phyloP scores from a whole-genome alignment of 1,284 basidiomycete genomes.

The Agroathelia rolfsii region DNA sequence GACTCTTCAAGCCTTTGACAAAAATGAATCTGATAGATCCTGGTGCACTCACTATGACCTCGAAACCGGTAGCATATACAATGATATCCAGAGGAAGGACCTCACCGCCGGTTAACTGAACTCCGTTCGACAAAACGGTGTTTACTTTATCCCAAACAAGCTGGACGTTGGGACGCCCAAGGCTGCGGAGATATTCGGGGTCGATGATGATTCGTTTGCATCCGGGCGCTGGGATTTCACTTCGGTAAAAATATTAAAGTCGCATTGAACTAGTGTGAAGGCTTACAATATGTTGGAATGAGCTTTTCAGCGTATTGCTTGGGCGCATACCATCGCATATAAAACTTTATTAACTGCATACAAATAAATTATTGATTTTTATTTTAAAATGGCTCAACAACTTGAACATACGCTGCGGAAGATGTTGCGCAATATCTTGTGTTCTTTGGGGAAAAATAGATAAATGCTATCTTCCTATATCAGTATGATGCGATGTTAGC shows the following conservation, averaged over 20 bases:
- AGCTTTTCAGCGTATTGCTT: constrained; percentile 30
- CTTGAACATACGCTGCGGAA: constrained; percentile 11
- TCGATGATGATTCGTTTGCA: constrained; percentile 50
- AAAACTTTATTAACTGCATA: constrained; percentile 26
- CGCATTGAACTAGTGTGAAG: not conserved
- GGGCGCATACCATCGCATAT: constrained; percentile 37
- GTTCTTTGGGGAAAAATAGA: constrained; percentile 28
- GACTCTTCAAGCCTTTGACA: too few relatives aligned
- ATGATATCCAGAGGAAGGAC: constrained; percentile 37
- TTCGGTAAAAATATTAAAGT: constrained; percentile 2
- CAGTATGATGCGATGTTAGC: not conserved
- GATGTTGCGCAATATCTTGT: constrained; percentile 17
- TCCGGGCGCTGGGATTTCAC: constrained; percentile 31
- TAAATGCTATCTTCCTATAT: constrained; percentile 26
- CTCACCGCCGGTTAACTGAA: constrained; percentile 38
- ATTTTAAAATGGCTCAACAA: not conserved
- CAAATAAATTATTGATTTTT: constrained; percentile 3
- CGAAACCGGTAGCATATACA: constrained; percentile 41
- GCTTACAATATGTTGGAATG: constrained; percentile 38
- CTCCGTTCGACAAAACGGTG: constrained; percentile 30
- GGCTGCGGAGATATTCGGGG: constrained; percentile 37
- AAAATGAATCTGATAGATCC: too few relatives aligned
- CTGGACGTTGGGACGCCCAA: constrained; percentile 42
- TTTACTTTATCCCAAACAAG: constrained; percentile 36
- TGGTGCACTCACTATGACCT: too few relatives aligned